Base-by-base conservation (phyloP, 805 yeast genomes). In the Barnettozyma sp. region DNA sequence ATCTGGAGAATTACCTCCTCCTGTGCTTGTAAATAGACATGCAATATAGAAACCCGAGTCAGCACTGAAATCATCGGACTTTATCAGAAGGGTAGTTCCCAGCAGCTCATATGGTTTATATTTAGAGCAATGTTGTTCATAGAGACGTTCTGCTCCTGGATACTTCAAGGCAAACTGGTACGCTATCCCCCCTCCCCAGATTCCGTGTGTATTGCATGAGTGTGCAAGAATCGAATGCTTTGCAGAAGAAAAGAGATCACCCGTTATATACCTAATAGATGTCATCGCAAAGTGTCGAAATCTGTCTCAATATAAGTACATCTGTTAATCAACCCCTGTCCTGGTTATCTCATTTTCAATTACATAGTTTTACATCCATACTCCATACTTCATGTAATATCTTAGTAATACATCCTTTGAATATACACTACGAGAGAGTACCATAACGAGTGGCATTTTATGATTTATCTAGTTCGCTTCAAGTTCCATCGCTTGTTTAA, bases 121-220 rank as follows among this genome's bases (percentile, higher is more conserved):
- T 48, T 48, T 8, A 47, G 41, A 22, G 33, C 58, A 54, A 22
- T 52, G 53, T 2, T 35, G 24, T 12, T 39, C 35, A 48, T 85
- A 82, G 4, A 48, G 43, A 30, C 53, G 44, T 46, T 72, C 81
- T 4, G 90, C 72, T 3, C 62, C 49, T 2, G 85, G 87, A 54
- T 68, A 84, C 30, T 61, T 55, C 13, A 46, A 36, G 17, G 66
- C 70, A 49, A 85, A 73, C 18, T 59, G 70, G 4, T 63, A 64
- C 0, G 94, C 94, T 3, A 85, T 71, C 0, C 95, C 95, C 4
- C 84, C 90, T 4, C 92, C 92, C 95, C 95, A 85, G 2, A 65
- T 50, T 0, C 94, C 95, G 18, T 66, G 63, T 25, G 86, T 76
- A 52, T 85, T 85, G 50, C 95, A 85, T 0, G 94, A 76, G 53